A percentile compares a stretch with the other conserved stretches of the same genome.
phyloP scores from a whole-genome alignment of 176 grass and related monocot species.

The Cenchrus americanus region DNA sequence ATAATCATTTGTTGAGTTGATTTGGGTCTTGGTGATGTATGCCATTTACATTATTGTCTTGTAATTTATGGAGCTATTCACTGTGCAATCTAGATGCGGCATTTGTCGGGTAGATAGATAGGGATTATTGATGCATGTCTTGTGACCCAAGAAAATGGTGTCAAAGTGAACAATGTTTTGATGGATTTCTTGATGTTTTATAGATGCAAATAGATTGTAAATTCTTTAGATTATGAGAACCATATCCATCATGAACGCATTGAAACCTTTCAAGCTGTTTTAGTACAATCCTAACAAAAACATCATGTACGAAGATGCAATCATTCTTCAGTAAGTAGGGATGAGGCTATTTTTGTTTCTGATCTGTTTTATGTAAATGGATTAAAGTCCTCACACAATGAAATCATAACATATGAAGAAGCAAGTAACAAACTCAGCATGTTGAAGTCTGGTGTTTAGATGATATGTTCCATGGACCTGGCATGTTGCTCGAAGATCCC shows the following conservation, averaged over 20 bases:
- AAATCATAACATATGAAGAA: constrained; percentile 2
- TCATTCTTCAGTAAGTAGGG: background rate
- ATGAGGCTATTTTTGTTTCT: background rate
- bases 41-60: background rate
- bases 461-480: constrained; percentile 5
- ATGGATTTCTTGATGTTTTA: background rate
- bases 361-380: constrained; percentile 27
- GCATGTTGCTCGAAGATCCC: constrained; percentile 6
- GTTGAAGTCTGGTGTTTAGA: background rate
- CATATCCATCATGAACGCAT: background rate
- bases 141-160: background rate
- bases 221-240: background rate
- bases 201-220: constrained; percentile 7
- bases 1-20: background rate
- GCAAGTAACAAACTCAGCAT: background rate
- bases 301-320: background rate
- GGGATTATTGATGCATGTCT: background rate
- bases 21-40: background rate
- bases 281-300: constrained; percentile 1
- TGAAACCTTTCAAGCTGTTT: background rate
- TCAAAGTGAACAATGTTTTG: background rate
- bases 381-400: background rate
- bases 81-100: background rate
- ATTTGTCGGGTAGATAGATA: background rate
- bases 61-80: background rate